Evolutionary conservation across 208 protist species (phyloP).

Genomic region (Zelonia costaricensis): DNA sequence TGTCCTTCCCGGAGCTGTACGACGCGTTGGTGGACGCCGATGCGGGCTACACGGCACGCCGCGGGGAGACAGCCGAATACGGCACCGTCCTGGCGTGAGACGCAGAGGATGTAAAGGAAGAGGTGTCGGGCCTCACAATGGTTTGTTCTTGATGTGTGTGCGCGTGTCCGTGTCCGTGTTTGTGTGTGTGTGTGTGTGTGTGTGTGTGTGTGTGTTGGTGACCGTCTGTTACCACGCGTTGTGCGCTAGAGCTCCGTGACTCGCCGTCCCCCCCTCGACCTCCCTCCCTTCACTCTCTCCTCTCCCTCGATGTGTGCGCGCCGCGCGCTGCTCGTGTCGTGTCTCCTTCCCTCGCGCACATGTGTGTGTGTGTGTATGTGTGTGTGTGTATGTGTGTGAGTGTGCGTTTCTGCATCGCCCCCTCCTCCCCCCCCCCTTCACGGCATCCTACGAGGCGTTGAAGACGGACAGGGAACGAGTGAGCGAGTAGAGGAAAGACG

Average conservation of each 20-base stretch:
- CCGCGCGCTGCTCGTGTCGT: too few relatives aligned
- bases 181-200: constrained; percentile 5
- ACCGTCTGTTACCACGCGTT: too few relatives aligned
- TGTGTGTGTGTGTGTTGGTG: background rate
- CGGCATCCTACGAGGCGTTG: too few relatives aligned
- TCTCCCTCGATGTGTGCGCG: background rate
- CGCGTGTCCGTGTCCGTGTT: constrained; percentile 3
- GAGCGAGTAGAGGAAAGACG: too few relatives aligned
- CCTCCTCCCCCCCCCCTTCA: too few relatives aligned
- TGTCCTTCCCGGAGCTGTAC: constrained; percentile 69
- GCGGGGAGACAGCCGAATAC: constrained; percentile 5
- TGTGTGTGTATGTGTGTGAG: too few relatives aligned
- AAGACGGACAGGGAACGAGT: too few relatives aligned
- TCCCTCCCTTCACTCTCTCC: constrained; percentile 1
- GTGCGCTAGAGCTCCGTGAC: too few relatives aligned
- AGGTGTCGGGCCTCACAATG: background rate
- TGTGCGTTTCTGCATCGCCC: too few relatives aligned
- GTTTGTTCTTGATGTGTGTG: constrained; percentile 1
- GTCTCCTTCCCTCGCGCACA: too few relatives aligned
- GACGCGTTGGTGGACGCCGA: constrained; percentile 39
- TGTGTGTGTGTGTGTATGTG: too few relatives aligned
- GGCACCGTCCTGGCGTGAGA: constrained; percentile 12
- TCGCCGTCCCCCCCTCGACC: too few relatives aligned
- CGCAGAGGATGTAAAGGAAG: background rate
- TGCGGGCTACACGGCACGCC: constrained; percentile 30